These are phyloP conservation scores for Penicillium sp. DNA, from an alignment of 2,329 filamentous ascomycete species.

Conservation along the genomic window DNA sequence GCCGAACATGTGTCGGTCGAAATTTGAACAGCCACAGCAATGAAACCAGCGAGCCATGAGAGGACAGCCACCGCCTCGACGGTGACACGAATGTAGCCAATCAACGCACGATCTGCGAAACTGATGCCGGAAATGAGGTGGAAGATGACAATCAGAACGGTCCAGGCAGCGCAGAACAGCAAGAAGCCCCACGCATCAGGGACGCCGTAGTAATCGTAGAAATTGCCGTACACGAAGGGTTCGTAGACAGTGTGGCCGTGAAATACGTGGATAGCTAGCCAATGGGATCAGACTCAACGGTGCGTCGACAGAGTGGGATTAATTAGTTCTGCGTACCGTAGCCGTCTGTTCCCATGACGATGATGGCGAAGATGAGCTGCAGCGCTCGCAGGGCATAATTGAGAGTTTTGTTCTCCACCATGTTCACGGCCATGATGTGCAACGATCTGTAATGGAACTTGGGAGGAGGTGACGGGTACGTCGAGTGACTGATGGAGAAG, in stretches of 20 bases:
- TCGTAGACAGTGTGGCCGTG: slow-evolving; percentile 9
- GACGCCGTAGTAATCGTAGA: slow-evolving; percentile 5
- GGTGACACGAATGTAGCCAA: slow-evolving; percentile 6
- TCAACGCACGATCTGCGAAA: slow-evolving; percentile 2
- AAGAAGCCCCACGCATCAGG: slow-evolving; percentile 11
- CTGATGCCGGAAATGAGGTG: slow-evolving; percentile 1
- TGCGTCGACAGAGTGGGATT: slow-evolving; percentile 1
- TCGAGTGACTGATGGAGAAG: too few relatives aligned
- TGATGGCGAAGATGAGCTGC: slow-evolving; percentile 11
- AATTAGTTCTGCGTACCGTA: slow-evolving; percentile 8
- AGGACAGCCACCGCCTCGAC: slow-evolving; percentile 8
- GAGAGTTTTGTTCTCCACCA: too few relatives aligned
- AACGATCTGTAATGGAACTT: too few relatives aligned
- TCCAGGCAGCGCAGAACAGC: slow-evolving; percentile 10
- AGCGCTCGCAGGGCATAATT: too few relatives aligned
- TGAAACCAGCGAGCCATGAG: slow-evolving; percentile 12
- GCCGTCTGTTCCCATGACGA: slow-evolving; percentile 8
- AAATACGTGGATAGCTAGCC: slow-evolving; percentile 10
- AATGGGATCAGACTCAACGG: slow-evolving; percentile 5
- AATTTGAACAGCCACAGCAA: slow-evolving; percentile 9
- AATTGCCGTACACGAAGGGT: too few relatives aligned
- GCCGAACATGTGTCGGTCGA: not conserved
- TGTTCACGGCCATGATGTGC: too few relatives aligned
- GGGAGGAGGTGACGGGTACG: too few relatives aligned
- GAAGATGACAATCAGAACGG: slow-evolving; percentile 5